Evolutionary conservation across 768 basidiomycete genomes (phyloP), one percentile per base, ranked within the genome.

Genomic region (Obba rivulosa): DNA sequence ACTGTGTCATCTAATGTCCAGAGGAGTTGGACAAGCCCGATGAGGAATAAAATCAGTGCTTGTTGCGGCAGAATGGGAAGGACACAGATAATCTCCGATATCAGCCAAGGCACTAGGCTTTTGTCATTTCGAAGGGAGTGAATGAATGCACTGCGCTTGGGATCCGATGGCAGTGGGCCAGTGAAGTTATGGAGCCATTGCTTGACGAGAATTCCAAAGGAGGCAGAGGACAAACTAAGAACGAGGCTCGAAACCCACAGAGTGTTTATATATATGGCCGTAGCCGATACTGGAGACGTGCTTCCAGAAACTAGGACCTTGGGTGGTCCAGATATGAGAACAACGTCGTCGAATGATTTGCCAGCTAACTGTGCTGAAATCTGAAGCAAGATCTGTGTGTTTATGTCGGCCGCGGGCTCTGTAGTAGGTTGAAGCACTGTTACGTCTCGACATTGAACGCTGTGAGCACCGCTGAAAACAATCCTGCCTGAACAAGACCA

Each of bases 401-500:
- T 23, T 4, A 46, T n/a, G 16, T 52, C 43, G 25, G 45, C 42
- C 9, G 50, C 43, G 20, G 55, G 41, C 41, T 47, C 39, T 52
- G 51, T 20, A 55, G 54, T 4, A 45, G 40, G 35, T 45, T 46
- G 34, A 13, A 13, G 13, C 28, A n/a, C n/a, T n/a, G n/a, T n/a
- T 55, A 55, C 14, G 53, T 46, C 28, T 55, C 57, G 17, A 54
- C 51, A 22, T 48, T 49, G 45, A 58, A 58, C 38, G 57, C 51
- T 1, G 57, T 54, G n/a, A 58, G 28, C 8, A 58, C 44, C 11
- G 55, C 57, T 8, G 57, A 56, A 45, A 56, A 56, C 40, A 58
- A 23, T 2, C 49, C 57, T 1, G 55, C 52, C 57, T 58, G 24
- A 5, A 31, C 28, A 13, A 31, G 28, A 31, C 7, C 5, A 31